Evolutionary conservation across 177 flowering plant genomes (phyloP).

Genomic region (Tripterygium wilfordii): DNA sequence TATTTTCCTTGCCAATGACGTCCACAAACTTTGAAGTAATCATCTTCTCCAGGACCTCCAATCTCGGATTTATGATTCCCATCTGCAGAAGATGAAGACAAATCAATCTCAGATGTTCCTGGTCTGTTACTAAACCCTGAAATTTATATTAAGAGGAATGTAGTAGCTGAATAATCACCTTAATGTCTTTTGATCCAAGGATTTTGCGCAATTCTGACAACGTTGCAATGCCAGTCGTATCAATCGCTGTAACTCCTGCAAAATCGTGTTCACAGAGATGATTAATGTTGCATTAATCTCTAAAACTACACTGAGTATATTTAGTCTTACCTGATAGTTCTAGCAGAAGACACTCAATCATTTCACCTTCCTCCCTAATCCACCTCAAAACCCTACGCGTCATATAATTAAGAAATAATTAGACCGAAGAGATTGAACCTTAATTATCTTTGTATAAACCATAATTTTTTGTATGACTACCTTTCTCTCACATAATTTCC

Average conservation of each 20-base stretch:
- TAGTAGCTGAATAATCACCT: conserved; percentile 29
- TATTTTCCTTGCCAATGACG: conserved; percentile 46
- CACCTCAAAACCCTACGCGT: conserved; percentile 52
- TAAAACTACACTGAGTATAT: background rate
- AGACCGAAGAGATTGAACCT: background rate
- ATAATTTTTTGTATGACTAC: conserved; percentile 32
- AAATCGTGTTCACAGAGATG: background rate
- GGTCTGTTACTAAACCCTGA: too few relatives aligned
- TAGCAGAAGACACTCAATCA: conserved; percentile 46
- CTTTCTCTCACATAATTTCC: conserved; percentile 64
- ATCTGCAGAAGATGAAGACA: conserved; percentile 31
- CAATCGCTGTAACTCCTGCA: conserved; percentile 71
- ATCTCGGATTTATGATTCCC: conserved; percentile 56
- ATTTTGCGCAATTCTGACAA: conserved; percentile 40
- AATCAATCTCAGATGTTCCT: background rate
- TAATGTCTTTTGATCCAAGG: conserved; percentile 34
- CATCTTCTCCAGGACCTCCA: conserved; percentile 69
- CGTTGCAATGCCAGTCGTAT: conserved; percentile 66
- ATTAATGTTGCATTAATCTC: background rate
- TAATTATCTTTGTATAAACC: too few relatives aligned
- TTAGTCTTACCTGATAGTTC: conserved; percentile 59
- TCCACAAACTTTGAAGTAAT: conserved; percentile 43
- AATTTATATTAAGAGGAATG: background rate
- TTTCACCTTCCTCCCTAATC: conserved; percentile 44
- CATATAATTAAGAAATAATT: background rate